These are phyloP conservation scores for Phytophthora pini DNA, from an alignment of 352 stramenopile species.

Conservation along the genomic window DNA sequence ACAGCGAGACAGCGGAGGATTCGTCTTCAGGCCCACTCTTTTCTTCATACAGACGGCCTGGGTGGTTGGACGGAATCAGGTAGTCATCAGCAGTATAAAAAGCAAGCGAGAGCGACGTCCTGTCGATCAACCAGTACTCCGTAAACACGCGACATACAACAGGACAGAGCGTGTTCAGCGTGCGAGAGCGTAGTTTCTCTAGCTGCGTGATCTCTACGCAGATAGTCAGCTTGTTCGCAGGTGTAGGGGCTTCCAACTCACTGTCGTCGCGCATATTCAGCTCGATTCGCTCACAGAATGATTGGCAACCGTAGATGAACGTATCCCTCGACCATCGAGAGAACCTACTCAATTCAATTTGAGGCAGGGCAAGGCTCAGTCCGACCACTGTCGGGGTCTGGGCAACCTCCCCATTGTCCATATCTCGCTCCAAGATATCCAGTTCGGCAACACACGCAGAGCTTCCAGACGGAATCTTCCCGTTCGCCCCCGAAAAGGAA, in stretches of 20 bases:
- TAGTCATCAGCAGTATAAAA: slow-evolving; percentile 77
- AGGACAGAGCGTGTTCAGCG: slow-evolving; percentile 58
- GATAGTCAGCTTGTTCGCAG: slow-evolving; percentile 64
- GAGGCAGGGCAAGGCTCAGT: slow-evolving; percentile 75
- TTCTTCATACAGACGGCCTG: slow-evolving; percentile 34
- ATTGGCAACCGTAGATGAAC: slow-evolving; percentile 76
- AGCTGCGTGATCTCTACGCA: slow-evolving; percentile 64
- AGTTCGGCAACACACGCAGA: slow-evolving; percentile 68
- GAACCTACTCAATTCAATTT: slow-evolving; percentile 61
- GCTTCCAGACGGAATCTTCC: slow-evolving; percentile 62
- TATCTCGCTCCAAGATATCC: slow-evolving; percentile 66
- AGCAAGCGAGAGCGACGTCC: slow-evolving; percentile 70
- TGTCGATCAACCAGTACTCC: slow-evolving; percentile 89
- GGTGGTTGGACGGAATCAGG: slow-evolving; percentile 57
- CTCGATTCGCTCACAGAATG: slow-evolving; percentile 73
- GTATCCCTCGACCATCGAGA: slow-evolving; percentile 61
- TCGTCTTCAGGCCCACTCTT: slow-evolving; percentile 23
- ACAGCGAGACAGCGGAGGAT: slow-evolving; percentile 61
- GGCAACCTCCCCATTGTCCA: slow-evolving; percentile 34
- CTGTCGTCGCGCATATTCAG: slow-evolving; percentile 53
- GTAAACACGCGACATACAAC: slow-evolving; percentile 77
- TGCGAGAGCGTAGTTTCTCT: slow-evolving; percentile 52
- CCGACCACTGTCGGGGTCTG: slow-evolving; percentile 72
- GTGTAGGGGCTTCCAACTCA: slow-evolving; percentile 28
- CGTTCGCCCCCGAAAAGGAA: slow-evolving; percentile 68